These are phyloP conservation scores for Toxoplasma gondii DNA, from an alignment of 169 alveolate genomes.

Conservation along the genomic window DNA sequence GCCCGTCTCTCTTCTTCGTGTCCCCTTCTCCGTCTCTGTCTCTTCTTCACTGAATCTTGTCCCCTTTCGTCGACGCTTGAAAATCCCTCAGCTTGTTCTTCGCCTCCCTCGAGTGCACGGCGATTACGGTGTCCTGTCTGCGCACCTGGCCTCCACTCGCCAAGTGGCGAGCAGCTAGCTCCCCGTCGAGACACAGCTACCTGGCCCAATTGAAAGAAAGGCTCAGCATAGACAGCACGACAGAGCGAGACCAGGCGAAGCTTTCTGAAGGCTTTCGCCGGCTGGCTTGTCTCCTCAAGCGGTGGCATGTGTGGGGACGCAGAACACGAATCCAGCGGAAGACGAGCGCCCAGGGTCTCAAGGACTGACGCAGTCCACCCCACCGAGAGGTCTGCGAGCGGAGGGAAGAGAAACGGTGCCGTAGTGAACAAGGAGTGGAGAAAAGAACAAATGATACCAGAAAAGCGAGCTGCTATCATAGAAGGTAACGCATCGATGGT, in stretches of 20 bases:
- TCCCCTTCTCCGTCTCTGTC: not conserved
- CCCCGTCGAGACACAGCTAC: not conserved
- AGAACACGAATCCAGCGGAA: not conserved
- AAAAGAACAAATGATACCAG: not conserved
- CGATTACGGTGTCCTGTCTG: not conserved
- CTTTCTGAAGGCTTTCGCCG: not conserved
- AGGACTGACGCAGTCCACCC: not conserved
- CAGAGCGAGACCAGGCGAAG: not conserved
- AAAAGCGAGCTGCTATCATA: not conserved
- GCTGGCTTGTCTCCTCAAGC: not conserved
- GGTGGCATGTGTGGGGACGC: not conserved
- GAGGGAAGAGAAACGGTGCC: not conserved
- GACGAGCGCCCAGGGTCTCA: not conserved
- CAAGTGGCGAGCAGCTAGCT: not conserved
- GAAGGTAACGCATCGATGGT: not conserved
- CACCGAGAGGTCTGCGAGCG: not conserved
- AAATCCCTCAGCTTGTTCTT: not conserved
- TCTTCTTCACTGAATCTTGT: not conserved
- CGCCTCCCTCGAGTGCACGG: not conserved
- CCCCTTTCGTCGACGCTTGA: not conserved
- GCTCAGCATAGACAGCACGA: not conserved
- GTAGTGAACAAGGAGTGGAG: not conserved
- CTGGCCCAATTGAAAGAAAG: not conserved
- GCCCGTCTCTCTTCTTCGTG: no score
- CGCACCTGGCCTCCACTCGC: not conserved